phyloP scores from a whole-genome alignment of 2,329 filamentous ascomycete species.

The Cryphonectria parasitica region DNA sequence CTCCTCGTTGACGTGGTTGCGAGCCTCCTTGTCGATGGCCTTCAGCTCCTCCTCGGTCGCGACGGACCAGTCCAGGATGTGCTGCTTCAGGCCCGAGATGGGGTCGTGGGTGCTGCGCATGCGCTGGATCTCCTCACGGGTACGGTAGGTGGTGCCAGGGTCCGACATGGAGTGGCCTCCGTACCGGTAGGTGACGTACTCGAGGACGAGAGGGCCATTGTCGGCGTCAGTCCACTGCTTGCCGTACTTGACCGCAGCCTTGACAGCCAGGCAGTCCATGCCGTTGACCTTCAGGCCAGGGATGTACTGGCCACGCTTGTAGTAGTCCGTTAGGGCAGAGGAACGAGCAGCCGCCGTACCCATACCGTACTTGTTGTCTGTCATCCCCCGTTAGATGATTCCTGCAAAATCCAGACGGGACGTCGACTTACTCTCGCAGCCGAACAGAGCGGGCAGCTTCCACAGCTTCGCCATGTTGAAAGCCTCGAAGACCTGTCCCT shows the following conservation, averaged over 20 bases:
- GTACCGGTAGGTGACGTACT: constrained; percentile 99
- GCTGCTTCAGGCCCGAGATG: constrained; percentile 96
- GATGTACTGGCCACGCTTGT: constrained; percentile 99
- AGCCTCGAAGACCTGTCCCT: constrained; percentile 98
- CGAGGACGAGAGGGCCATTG: constrained; percentile 93
- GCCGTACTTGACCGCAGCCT: constrained; percentile 92
- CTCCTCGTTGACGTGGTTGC: constrained; percentile 83
- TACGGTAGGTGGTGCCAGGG: constrained; percentile 98
- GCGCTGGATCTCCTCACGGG: constrained; percentile 98
- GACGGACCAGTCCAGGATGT: constrained; percentile 94
- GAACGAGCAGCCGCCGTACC: constrained; percentile 94
- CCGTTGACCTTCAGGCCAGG: constrained; percentile 99
- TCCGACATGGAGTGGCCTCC: constrained; percentile 99
- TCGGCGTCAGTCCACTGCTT: constrained; percentile 83
- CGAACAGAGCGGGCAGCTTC: constrained; percentile 94
- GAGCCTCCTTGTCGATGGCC: constrained; percentile 90
- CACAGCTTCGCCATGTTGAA: constrained; percentile 99
- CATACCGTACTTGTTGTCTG: constrained; percentile 99
- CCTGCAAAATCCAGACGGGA: not conserved
- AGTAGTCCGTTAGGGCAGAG: constrained; percentile 97
- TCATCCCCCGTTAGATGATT: constrained; percentile 34
- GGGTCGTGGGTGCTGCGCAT: constrained; percentile 99
- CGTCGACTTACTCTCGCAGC: constrained; percentile 85
- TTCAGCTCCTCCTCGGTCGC: constrained; percentile 95
- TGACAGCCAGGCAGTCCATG: constrained; percentile 98